Evolutionary conservation across 2,329 filamentous ascomycete species (phyloP).

Genomic region (Bertia moriformis): DNA sequence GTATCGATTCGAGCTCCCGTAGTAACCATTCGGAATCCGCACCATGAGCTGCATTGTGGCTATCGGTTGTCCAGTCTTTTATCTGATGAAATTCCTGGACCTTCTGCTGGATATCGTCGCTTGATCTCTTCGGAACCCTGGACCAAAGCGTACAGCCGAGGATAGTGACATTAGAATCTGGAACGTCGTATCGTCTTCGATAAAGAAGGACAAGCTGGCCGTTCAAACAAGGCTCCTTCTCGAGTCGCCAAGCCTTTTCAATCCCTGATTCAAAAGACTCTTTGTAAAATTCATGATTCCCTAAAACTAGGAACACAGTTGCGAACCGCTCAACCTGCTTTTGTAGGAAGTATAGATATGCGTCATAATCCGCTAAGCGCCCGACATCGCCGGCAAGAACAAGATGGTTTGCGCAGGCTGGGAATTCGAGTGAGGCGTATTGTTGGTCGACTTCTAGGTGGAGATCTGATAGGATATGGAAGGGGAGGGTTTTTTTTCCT

Average conservation of each 20-base stretch:
- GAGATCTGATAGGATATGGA: slow-evolving; percentile 33
- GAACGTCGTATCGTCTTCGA: slow-evolving; percentile 21
- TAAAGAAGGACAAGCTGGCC: slow-evolving; percentile 28
- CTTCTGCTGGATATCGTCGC: slow-evolving; percentile 21
- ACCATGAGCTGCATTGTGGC: slow-evolving; percentile 30
- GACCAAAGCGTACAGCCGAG: slow-evolving; percentile 46
- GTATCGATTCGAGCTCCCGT: slow-evolving; percentile 5
- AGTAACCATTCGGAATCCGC: slow-evolving; percentile 34
- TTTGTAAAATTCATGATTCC: slow-evolving; percentile 39
- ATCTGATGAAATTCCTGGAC: slow-evolving; percentile 40
- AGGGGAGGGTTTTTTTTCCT: no score
- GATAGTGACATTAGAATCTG: slow-evolving; percentile 26
- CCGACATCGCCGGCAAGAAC: slow-evolving; percentile 35
- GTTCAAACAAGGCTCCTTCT: slow-evolving; percentile 18
- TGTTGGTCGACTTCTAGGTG: slow-evolving; percentile 30
- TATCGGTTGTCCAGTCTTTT: slow-evolving; percentile 29
- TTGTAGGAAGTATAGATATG: slow-evolving; percentile 26
- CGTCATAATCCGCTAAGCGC: slow-evolving; percentile 27
- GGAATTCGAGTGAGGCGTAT: slow-evolving; percentile 24
- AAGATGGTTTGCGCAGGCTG: slow-evolving; percentile 22
- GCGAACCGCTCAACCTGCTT: slow-evolving; percentile 24
- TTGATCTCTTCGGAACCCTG: slow-evolving; percentile 21
- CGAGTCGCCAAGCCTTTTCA: slow-evolving; percentile 17
- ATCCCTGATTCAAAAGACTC: slow-evolving; percentile 21
- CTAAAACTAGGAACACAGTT: slow-evolving; percentile 30